Evolutionary conservation across 108 stramenopile species (phyloP).

Genomic region (Cyclostephanos invisitatus): DNA sequence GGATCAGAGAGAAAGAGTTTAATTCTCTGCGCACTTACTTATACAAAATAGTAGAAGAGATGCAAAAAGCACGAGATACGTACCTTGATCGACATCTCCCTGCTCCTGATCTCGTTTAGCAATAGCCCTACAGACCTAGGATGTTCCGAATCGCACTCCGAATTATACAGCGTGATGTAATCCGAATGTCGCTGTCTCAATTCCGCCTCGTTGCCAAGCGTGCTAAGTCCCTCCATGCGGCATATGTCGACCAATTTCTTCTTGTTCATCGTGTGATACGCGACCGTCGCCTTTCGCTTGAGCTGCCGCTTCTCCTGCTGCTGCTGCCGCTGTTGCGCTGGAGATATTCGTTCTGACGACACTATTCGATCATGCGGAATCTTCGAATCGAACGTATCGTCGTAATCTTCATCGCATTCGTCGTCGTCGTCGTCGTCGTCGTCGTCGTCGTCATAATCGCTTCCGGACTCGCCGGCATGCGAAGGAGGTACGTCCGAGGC

Average conservation of each 20-base stretch:
- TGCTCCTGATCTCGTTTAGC: slow-evolving; percentile 33
- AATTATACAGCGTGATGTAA: slow-evolving; percentile 57
- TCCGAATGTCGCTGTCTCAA: slow-evolving; percentile 53
- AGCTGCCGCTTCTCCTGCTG: slow-evolving; percentile 10
- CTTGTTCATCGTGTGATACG: slow-evolving; percentile 48
- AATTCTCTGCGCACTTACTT: not conserved
- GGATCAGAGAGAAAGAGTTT: not conserved
- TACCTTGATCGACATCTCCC: slow-evolving; percentile 39
- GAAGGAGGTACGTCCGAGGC: not conserved
- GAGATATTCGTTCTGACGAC: not conserved
- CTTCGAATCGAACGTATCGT: not conserved
- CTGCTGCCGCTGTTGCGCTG: slow-evolving; percentile 1
- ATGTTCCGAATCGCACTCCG: slow-evolving; percentile 55
- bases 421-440: slow-evolving; percentile 23
- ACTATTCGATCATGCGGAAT: not conserved
- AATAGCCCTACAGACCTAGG: slow-evolving; percentile 52
- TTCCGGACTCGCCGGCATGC: not conserved
- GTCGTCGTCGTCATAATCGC: slow-evolving; percentile 5
- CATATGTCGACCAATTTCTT: slow-evolving; percentile 52
- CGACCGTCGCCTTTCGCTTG: slow-evolving; percentile 17
- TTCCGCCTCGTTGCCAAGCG: slow-evolving; percentile 46
- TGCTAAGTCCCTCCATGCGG: slow-evolving; percentile 41
- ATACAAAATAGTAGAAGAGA: not conserved
- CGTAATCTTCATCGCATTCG: slow-evolving; percentile 7
- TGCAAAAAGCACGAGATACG: not conserved